A percentile compares a stretch with the other conserved stretches of the same genome.
Evolutionary conservation across 179 eudicot genomes (phyloP).

Genomic region (Heliamphora ciliata): DNA sequence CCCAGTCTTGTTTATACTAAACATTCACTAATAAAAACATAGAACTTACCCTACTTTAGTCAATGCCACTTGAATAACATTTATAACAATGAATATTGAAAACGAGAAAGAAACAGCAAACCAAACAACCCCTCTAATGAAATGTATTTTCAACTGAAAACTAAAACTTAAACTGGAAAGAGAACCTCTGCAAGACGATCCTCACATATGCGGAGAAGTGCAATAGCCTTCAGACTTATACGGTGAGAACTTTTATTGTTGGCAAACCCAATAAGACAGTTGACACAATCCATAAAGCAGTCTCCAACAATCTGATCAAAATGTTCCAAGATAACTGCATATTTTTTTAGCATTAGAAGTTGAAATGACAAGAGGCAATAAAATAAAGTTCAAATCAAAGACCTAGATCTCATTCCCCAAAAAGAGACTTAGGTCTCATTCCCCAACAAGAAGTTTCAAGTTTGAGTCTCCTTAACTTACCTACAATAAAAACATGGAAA

Average conservation of each 20-base stretch:
- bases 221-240: conserved; percentile 97
- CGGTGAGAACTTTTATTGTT: conserved; percentile 90
- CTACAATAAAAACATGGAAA: not conserved
- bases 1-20: not conserved
- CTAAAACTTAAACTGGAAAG: conserved; percentile 13
- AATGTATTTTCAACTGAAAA: not conserved
- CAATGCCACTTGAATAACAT: not conserved
- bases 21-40: not conserved
- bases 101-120: not conserved
- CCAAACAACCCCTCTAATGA: not conserved
- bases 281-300: conserved; percentile 98
- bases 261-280: conserved; percentile 96
- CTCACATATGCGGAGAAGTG: conserved; percentile 91
- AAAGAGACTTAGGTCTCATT: not conserved
- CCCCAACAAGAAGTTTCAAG: not conserved
- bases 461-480: not conserved
- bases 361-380: conserved; percentile 16
- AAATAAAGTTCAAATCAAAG: not conserved
- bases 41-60: not conserved
- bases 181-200: conserved; percentile 98
- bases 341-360: conserved; percentile 13
- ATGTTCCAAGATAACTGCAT: conserved; percentile 93
- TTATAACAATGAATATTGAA: not conserved
- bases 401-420: too few relatives aligned
- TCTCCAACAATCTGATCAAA: conserved; percentile 98